A percentile compares a stretch with the other conserved stretches of the same genome.
These are phyloP conservation scores for Ganoderma lucidum DNA, from an alignment of 1,284 basidiomycete species.

Conservation along the genomic window DNA sequence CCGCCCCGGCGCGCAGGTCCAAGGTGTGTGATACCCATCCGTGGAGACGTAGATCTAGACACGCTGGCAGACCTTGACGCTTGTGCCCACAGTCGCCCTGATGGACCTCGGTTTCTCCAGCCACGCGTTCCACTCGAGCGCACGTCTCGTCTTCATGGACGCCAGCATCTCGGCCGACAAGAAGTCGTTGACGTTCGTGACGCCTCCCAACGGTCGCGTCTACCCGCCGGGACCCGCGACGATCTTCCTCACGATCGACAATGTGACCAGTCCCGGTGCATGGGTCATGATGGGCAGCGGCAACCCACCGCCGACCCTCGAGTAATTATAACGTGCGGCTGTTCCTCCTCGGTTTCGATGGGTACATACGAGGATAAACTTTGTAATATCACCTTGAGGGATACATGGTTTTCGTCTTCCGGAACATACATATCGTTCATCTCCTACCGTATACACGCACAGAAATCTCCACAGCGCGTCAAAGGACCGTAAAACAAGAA, in stretches of 20 bases:
- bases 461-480: not conserved
- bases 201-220: constrained; percentile 54
- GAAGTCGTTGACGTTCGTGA: constrained; percentile 49
- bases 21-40: constrained; percentile 39
- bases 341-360: not conserved
- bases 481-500: not conserved
- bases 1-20: constrained; percentile 39
- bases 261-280: constrained; percentile 53
- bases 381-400: not conserved
- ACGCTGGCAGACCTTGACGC: no score
- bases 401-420: not conserved
- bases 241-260: constrained; percentile 55
- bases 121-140: constrained; percentile 54
- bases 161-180: constrained; percentile 43
- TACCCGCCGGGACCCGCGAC: constrained; percentile 60
- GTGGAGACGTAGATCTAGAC: no score
- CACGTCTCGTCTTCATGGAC: constrained; percentile 55
- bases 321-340: constrained; percentile 1
- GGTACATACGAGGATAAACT: not conserved
- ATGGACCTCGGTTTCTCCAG: constrained; percentile 59
- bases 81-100: constrained; percentile 44
- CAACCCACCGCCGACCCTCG: constrained; percentile 21
- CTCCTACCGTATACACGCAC: not conserved
- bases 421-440: not conserved
- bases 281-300: constrained; percentile 55